phyloP scores from a whole-genome alignment of 225 moss, liverwort and hornwort species.

The Physcomitrium patens region DNA sequence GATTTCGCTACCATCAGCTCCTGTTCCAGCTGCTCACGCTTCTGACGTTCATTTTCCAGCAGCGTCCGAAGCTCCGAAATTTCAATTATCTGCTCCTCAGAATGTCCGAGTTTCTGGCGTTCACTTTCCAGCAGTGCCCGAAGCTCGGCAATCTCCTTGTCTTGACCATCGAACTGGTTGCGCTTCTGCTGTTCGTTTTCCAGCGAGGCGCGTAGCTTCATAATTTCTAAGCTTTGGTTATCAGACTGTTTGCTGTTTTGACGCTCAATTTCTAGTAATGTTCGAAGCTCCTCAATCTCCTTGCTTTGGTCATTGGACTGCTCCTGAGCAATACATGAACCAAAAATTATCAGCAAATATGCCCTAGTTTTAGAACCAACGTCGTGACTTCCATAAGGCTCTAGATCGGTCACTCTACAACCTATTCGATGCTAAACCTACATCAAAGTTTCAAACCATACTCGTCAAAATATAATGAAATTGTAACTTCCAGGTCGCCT shows the following conservation, averaged over 20 bases:
- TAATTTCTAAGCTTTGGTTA: slow-evolving; percentile 31
- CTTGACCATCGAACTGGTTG: slow-evolving; percentile 35
- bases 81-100: slow-evolving; percentile 45
- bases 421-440: neutral
- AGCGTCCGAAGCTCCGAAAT: slow-evolving; percentile 43
- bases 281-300: slow-evolving; percentile 34
- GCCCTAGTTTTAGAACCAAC: neutral
- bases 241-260: slow-evolving; percentile 25
- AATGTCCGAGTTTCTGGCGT: slow-evolving; percentile 45
- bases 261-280: slow-evolving; percentile 26
- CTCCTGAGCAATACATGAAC: slow-evolving; percentile 7
- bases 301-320: slow-evolving; percentile 27
- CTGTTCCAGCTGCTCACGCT: slow-evolving; percentile 58
- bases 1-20: slow-evolving; percentile 44
- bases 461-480: too few species aligned
- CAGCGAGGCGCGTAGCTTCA: slow-evolving; percentile 37
- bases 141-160: slow-evolving; percentile 35
- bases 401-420: neutral
- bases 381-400: neutral
- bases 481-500: too few species aligned
- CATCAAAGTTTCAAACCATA: too few species aligned
- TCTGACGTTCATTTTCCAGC: slow-evolving; percentile 53
- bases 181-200: slow-evolving; percentile 34
- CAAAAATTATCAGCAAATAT: neutral
- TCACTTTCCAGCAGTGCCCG: slow-evolving; percentile 43